Evolutionary conservation across 2,329 filamentous ascomycete genomes (phyloP), one percentile per base, ranked within the genome.

Genomic region (Nannizziopsis barbatae): DNA sequence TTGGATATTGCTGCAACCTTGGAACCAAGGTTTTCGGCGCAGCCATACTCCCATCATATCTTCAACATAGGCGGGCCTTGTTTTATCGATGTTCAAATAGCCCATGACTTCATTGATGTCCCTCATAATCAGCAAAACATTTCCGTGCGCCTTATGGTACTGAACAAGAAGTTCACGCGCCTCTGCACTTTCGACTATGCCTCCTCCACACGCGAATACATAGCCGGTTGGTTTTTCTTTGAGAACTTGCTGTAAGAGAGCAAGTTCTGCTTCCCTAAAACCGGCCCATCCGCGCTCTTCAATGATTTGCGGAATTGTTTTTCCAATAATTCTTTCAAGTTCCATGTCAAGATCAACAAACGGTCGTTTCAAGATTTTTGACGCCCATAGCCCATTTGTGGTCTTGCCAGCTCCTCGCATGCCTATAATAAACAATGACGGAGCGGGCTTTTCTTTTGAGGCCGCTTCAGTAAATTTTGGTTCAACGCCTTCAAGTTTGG

Each of bases 371-470:
- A 96, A 72, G 22, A 84, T 76, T 52, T 77, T 77, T 0, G 84
- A 81, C 60, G 92, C 83, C 86, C 89, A 95, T 11, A 79, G 77
- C 46, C 92, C 92, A 32, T 86, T 84, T 0, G 92, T 98, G 0
- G 92, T 95, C 71, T 98, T 98, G 20, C 92, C 92, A 36, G 89
- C 92, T 49, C 92, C 92, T 55, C 92, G 81, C 92, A 98, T 98
- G 8, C 92, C 92, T 56, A 98, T 90, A 52, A 98, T 83, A 68
- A 95, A 88, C 45, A 96, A 82, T 0, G 89, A 95, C 76, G 57
- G 78, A 56, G 56, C 64, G 43, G 57, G 64, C 52, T 68, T 71
- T 50, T 65, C 65, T 20, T 56, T 53, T 41, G 65, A 62, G 5
- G 60, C 62, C 50, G 63, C 68, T 27, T 57, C 65, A 5, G 56